These are phyloP conservation scores for Pezicula rhizophila DNA, from an alignment of 2,329 filamentous ascomycete species.

Conservation along the genomic window DNA sequence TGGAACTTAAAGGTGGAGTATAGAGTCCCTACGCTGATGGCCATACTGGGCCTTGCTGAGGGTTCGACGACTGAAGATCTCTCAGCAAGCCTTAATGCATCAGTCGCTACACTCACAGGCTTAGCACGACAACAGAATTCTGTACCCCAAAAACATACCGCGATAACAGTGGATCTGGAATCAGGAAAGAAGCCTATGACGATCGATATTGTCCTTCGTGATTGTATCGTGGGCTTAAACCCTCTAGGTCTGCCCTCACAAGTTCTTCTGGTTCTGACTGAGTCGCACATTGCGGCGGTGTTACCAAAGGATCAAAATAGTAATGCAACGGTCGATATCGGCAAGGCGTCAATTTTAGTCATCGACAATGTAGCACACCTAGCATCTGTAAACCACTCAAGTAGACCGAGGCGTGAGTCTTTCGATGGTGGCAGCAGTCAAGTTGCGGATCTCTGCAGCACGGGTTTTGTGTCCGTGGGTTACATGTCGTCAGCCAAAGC, in stretches of 20 bases:
- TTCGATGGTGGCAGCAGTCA: conserved; percentile 35
- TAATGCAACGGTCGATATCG: conserved; percentile 60
- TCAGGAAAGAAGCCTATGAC: conserved; percentile 49
- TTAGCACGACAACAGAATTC: conserved; percentile 43
- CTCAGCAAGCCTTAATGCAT: conserved; percentile 69
- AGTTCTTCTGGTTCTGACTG: conserved; percentile 70
- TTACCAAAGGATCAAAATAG: conserved; percentile 61
- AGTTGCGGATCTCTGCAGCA: conserved; percentile 50
- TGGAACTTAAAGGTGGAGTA: conserved; percentile 86
- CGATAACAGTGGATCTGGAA: background rate
- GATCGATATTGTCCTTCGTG: conserved; percentile 69
- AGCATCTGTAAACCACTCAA: conserved; percentile 4
- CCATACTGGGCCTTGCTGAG: conserved; percentile 64
- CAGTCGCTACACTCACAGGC: conserved; percentile 70
- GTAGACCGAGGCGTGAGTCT: conserved; percentile 18
- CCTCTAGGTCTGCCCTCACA: conserved; percentile 72
- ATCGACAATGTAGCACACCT: conserved; percentile 65
- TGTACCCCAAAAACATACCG: conserved; percentile 4
- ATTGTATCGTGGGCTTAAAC: conserved; percentile 80
- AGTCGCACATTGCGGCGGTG: conserved; percentile 64
- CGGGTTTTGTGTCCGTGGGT: conserved; percentile 81
- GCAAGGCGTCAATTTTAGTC: conserved; percentile 76
- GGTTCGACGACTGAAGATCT: conserved; percentile 67
- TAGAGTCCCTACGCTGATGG: conserved; percentile 75
- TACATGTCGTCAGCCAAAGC: conserved; percentile 78